These are phyloP conservation scores for Malus sieversii DNA, from an alignment of 306 rosid species.

Conservation along the genomic window DNA sequence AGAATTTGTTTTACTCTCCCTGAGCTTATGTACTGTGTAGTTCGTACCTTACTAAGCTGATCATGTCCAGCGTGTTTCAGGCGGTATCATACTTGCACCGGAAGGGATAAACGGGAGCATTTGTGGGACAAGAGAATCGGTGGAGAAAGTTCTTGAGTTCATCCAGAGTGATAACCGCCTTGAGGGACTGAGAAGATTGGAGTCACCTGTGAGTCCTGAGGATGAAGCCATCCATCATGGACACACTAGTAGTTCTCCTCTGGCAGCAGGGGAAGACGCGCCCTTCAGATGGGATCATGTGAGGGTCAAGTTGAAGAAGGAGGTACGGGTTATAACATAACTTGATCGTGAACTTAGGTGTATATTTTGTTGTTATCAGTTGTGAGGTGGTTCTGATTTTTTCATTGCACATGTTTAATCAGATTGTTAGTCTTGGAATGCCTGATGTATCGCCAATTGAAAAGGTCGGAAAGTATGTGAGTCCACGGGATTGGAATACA, in stretches of 20 bases:
- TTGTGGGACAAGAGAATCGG: constrained; percentile 68
- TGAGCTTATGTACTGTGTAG: not conserved
- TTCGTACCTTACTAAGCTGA: constrained; percentile 52
- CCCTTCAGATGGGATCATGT: constrained; percentile 98
- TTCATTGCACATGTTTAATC: constrained; percentile 10
- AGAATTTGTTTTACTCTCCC: not conserved
- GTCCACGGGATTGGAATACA: constrained; percentile 75
- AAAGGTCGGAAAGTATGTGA: constrained; percentile 73
- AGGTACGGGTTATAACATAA: constrained; percentile 32
- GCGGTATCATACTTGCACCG: constrained; percentile 84
- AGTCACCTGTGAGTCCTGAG: constrained; percentile 88
- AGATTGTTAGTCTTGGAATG: constrained; percentile 96
- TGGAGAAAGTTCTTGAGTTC: constrained; percentile 67
- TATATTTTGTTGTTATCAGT: not conserved
- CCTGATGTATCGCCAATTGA: constrained; percentile 67
- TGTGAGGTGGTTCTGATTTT: not conserved
- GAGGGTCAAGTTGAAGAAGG: constrained; percentile 93
- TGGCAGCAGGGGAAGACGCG: constrained; percentile 83
- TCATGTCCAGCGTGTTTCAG: constrained; percentile 85
- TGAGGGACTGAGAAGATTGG: constrained; percentile 59
- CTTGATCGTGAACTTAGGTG: not conserved
- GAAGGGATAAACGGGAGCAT: constrained; percentile 96
- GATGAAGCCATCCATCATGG: constrained; percentile 93
- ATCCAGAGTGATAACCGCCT: constrained; percentile 55
- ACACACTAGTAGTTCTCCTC: constrained; percentile 70